A percentile compares a stretch with the other conserved stretches of the same genome.
Evolutionary conservation across 495 filamentous ascomycete genomes (phyloP).

Genomic region (Hyphodiscus hymeniophilus): DNA sequence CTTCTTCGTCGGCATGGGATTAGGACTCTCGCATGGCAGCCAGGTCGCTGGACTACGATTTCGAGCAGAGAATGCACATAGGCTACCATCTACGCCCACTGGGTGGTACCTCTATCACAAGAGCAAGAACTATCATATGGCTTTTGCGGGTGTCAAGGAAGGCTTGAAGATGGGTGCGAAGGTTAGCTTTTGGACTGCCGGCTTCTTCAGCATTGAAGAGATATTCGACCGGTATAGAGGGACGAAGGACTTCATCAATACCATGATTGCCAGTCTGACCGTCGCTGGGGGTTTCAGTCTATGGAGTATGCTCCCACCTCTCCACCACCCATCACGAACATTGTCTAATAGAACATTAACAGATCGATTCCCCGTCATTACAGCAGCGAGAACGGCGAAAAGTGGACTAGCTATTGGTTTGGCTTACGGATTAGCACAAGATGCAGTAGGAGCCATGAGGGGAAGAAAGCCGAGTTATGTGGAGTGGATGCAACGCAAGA

Average conservation of each 20-base stretch:
- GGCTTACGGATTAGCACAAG: slow-evolving; percentile 73
- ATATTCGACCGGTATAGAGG: slow-evolving; percentile 71
- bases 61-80: slow-evolving; percentile 90
- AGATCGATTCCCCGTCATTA: slow-evolving; percentile 78
- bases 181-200: slow-evolving; percentile 53
- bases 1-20: slow-evolving; percentile 53
- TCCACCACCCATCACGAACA: neutral
- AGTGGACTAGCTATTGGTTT: slow-evolving; percentile 71
- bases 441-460: slow-evolving; percentile 51
- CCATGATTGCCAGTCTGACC: slow-evolving; percentile 69
- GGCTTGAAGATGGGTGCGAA: slow-evolving; percentile 69
- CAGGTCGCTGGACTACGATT: slow-evolving; percentile 69
- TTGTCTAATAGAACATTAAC: slow-evolving; percentile 1
- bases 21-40: slow-evolving; percentile 68
- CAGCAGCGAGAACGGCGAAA: slow-evolving; percentile 77
- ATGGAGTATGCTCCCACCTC: slow-evolving; percentile 52
- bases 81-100: slow-evolving; percentile 66
- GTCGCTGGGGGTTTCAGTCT: slow-evolving; percentile 81
- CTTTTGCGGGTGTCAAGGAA: slow-evolving; percentile 65
- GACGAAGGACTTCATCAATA: slow-evolving; percentile 64
- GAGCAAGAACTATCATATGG: slow-evolving; percentile 83
- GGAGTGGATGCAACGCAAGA: slow-evolving; percentile 48
- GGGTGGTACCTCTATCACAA: slow-evolving; percentile 99
- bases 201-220: slow-evolving; percentile 74
- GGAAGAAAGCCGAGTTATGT: slow-evolving; percentile 67